phyloP scores from a whole-genome alignment of 1,284 basidiomycete species.

The Afroboletus lepidellus region DNA sequence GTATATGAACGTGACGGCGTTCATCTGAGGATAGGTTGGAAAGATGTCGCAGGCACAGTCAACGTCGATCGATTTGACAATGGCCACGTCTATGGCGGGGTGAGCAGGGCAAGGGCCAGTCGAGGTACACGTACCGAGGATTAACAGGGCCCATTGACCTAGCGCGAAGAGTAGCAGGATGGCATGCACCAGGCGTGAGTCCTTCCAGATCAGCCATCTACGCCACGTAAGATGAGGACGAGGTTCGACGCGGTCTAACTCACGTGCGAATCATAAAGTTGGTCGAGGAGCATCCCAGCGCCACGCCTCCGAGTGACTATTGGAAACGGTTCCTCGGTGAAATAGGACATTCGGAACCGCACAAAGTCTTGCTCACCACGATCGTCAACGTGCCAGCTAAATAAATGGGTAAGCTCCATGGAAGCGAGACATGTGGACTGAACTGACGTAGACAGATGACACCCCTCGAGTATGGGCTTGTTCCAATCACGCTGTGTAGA shows the following conservation, averaged over 20 bases:
- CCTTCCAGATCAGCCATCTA: slow-evolving; percentile 31
- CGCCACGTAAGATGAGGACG: neutral
- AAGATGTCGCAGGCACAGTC: neutral
- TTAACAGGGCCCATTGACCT: slow-evolving; percentile 18
- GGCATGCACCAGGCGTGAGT: slow-evolving; percentile 6
- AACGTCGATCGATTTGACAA: neutral
- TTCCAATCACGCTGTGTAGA: slow-evolving; percentile 1
- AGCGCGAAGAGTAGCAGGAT: slow-evolving; percentile 17
- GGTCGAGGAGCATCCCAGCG: slow-evolving; percentile 20
- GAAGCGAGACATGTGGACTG: neutral
- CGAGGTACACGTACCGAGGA: slow-evolving; percentile 10
- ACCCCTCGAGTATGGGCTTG: neutral
- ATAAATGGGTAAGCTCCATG: neutral
- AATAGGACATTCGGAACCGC: neutral
- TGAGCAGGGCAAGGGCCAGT: neutral
- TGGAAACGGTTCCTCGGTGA: neutral
- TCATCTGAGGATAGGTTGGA: neutral
- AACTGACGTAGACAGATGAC: slow-evolving; percentile 17
- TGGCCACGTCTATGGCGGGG: slow-evolving; percentile 1
- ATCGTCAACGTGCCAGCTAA: neutral
- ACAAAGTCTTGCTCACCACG: neutral
- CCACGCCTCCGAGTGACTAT: neutral
- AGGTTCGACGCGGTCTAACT: neutral
- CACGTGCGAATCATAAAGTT: slow-evolving; percentile 31
- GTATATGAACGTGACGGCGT: slow-evolving; percentile 9